Evolutionary conservation across 2,329 filamentous ascomycete genomes (phyloP).

Genomic region (Neonectria hederae): DNA sequence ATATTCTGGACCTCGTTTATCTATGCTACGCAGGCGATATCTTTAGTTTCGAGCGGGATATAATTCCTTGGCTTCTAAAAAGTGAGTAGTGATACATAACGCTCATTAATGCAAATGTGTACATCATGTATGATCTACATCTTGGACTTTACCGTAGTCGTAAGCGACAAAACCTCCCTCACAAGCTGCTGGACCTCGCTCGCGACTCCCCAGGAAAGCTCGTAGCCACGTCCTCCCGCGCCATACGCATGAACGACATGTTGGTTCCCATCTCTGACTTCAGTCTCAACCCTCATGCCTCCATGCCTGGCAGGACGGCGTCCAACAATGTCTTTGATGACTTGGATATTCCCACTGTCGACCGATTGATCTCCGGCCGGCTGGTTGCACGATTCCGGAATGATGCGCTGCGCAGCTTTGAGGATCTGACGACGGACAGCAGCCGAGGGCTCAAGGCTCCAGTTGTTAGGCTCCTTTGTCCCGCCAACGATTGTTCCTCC

Average conservation of each 20-base stretch:
- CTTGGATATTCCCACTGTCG: slow-evolving; percentile 46
- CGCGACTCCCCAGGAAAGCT: slow-evolving; percentile 69
- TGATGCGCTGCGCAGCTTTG: slow-evolving; percentile 19
- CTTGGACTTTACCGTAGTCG: slow-evolving; percentile 2
- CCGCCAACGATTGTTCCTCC: slow-evolving; percentile 74
- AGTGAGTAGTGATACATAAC: neutral
- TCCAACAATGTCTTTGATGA: slow-evolving; percentile 57
- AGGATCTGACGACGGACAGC: slow-evolving; percentile 54
- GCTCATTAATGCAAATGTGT: neutral
- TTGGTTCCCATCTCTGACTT: slow-evolving; percentile 25
- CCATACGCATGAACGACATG: slow-evolving; percentile 66
- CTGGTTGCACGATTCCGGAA: slow-evolving; percentile 24
- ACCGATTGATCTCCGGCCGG: neutral
- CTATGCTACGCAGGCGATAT: neutral
- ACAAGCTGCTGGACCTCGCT: slow-evolving; percentile 51
- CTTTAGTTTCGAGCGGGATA: neutral
- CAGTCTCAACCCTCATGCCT: slow-evolving; percentile 54
- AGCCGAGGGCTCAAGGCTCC: slow-evolving; percentile 58
- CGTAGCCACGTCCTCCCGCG: slow-evolving; percentile 68
- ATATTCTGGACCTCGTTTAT: neutral
- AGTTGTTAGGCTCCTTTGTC: slow-evolving; percentile 69
- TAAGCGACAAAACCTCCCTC: slow-evolving; percentile 14
- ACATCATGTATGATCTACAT: neutral
- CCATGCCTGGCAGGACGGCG: slow-evolving; percentile 56
- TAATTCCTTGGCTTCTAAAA: neutral